Base-by-base conservation (phyloP, 176 grass and related monocot species). In the Aegilops tauschii region DNA sequence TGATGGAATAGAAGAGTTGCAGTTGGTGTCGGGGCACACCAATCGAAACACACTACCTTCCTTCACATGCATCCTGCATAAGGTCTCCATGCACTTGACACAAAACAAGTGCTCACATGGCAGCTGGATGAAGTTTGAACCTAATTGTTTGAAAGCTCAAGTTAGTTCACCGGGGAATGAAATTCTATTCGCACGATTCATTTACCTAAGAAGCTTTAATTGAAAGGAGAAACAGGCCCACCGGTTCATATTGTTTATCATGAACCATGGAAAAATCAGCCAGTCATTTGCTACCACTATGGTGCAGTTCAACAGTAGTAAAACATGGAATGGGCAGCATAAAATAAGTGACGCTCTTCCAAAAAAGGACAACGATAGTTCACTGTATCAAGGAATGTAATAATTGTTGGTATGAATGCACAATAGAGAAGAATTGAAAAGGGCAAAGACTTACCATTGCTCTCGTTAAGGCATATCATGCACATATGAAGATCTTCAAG, bases 1-100 rank as follows among this genome's bases (percentile, higher is more conserved):
- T 12, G 88, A 88, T 25, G 91, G 88, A 82, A 93, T 59, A 13
- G 86, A 76, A 39, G 64, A 21, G 45, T 42, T 80, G 76, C 91
- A 93, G 58, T 90, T 93, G 67, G 52, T 75, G 78, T 73, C 82
- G 73, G 81, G 87, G 42, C 87, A 93, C 80, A 85, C 62, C 84
- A 87, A 54, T 44, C 76, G 78, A 40, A 87, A 87, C 42, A 81
- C 56, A 28, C 9, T 82, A 56, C 78, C 86, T 87, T 87, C 85
- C 78, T 87, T 82, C 69, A 87, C 86, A 76, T 87, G 78, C 30
- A 87, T 76, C 45, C 78, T 87, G 78, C 69, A 82, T 29, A 87
- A 87, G 59, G 78, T 87, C 42, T 81, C 78, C 78, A 76, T 56
- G 42, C 78, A 87, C n/a, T 30, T 66, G 9, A n/a, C 42, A 28